These are phyloP conservation scores for Candida schatavii DNA, from an alignment of 805 yeast genomes.

Conservation along the genomic window DNA sequence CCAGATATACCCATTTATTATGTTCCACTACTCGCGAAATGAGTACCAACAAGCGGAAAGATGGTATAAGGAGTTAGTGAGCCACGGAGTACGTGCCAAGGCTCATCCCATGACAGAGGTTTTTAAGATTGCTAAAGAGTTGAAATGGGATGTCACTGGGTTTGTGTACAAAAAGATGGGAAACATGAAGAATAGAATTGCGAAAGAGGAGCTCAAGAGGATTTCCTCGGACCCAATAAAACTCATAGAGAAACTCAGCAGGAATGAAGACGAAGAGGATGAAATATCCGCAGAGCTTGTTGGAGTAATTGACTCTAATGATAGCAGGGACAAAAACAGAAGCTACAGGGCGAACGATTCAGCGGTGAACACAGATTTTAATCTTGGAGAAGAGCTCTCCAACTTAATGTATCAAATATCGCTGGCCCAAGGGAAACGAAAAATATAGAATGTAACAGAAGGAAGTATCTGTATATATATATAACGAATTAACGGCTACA, in stretches of 20 bases:
- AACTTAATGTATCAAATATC: constrained; percentile 12
- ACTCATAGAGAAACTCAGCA: neutral
- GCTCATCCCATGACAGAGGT: constrained; percentile 26
- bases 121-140: constrained; percentile 31
- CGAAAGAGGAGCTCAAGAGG: constrained; percentile 15
- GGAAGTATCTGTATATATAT: constrained; percentile 1
- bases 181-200: constrained; percentile 21
- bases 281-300: constrained; percentile 22
- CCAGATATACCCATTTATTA: constrained; percentile 38
- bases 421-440: constrained; percentile 3
- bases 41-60: constrained; percentile 29
- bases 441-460: neutral
- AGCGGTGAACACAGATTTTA: constrained; percentile 8
- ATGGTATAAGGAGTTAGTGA: constrained; percentile 36
- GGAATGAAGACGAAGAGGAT: neutral
- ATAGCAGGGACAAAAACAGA: too few relatives aligned
- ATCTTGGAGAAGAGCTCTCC: constrained; percentile 22
- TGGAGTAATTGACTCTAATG: too few relatives aligned
- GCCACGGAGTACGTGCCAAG: constrained; percentile 28
- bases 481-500: neutral
- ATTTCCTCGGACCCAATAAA: constrained; percentile 18
- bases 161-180: constrained; percentile 25
- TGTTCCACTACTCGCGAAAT: constrained; percentile 29
- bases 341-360: constrained; percentile 1
- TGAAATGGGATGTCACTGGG: constrained; percentile 36